Evolutionary conservation across 2,329 filamentous ascomycete species (phyloP), one percentile per base, ranked within the genome.

Genomic region (Triangularia verruculosa): DNA sequence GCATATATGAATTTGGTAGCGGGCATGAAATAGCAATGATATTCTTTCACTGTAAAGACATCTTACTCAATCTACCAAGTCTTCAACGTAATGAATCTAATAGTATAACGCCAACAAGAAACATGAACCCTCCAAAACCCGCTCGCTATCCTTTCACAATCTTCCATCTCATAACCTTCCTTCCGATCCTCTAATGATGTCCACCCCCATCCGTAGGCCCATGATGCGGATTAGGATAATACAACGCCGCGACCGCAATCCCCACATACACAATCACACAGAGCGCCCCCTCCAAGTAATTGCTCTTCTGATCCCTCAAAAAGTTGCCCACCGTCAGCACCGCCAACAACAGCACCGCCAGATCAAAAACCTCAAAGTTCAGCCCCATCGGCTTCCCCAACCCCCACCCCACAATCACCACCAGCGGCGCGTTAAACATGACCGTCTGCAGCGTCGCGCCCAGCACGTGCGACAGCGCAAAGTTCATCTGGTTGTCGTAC

Each of bases 261-360:
- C 83, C 82, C 53, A 87, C 72, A 69, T 88, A 88, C 4, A 87
- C 79, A 54, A 90, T 83, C 17, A 97, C 86, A 68, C 92, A 91
- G 17, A 97, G 82, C 24, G 87, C 84, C 1, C 93, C 93, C 75
- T 97, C 93, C 4, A 97, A 83, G 72, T 96, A 97, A 73, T 97
- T 96, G 66, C 88, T 92, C 81, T 95, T 94, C 69, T 91, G 88
- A 73, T 97, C 93, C 57, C 92, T 83, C 61, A 97, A 78, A 77
- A 97, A 96, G 66, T 92, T 91, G 1, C 93, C 92, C 39, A 96
- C 91, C 0, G 93, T 92, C 51, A 97, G 80, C 70, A 97, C 94
- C 27, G 91, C 86, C 24, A 97, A 82, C 62, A 97, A 86, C 8
- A 97, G 80, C 67, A 96, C 83, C 62, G 90, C 85, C 20, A 96